Percentiles rank a stretch among this genome's conserved stretches.
These are phyloP conservation scores for Candida xiaguanensis DNA, from an alignment of 805 yeast genomes.

Conservation along the genomic window DNA sequence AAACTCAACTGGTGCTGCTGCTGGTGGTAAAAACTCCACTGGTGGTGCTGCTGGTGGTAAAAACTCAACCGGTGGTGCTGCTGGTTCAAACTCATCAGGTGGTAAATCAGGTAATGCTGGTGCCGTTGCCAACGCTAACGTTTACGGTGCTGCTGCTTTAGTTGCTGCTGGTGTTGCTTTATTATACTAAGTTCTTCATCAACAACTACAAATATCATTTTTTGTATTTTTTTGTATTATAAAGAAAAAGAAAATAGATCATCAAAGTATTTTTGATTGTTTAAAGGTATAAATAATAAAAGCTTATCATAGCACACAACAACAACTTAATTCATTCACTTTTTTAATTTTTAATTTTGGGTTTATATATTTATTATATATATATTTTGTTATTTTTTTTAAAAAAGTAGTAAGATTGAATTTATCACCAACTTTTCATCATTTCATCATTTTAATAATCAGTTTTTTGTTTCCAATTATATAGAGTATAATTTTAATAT, in stretches of 20 bases:
- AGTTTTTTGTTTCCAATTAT: constrained; percentile 3
- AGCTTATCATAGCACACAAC: neutral
- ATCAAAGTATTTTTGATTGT: neutral
- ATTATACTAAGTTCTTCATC: constrained; percentile 5
- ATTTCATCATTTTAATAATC: neutral
- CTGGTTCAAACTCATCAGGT: constrained; percentile 8
- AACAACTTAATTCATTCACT: neutral
- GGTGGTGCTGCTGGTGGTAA: constrained; percentile 11
- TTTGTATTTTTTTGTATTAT: constrained; percentile 5
- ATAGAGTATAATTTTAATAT: constrained; percentile 6
- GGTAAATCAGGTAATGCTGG: constrained; percentile 9
- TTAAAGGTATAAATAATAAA: neutral
- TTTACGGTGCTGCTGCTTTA: constrained; percentile 14
- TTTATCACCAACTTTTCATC: no score
- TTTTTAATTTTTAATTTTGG: neutral
- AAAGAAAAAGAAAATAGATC: constrained; percentile 1
- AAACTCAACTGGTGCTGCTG: constrained; percentile 4
- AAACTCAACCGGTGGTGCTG: constrained; percentile 12
- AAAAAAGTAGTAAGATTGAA: neutral
- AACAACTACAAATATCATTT: neutral
- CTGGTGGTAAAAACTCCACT: constrained; percentile 3
- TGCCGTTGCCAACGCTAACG: constrained; percentile 9
- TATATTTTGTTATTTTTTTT: neutral
- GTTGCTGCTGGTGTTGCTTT: constrained; percentile 17
- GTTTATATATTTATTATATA: no score